Evolutionary conservation across 257 asterid genomes (phyloP).

Genomic region (Rehmannia glutinosa): DNA sequence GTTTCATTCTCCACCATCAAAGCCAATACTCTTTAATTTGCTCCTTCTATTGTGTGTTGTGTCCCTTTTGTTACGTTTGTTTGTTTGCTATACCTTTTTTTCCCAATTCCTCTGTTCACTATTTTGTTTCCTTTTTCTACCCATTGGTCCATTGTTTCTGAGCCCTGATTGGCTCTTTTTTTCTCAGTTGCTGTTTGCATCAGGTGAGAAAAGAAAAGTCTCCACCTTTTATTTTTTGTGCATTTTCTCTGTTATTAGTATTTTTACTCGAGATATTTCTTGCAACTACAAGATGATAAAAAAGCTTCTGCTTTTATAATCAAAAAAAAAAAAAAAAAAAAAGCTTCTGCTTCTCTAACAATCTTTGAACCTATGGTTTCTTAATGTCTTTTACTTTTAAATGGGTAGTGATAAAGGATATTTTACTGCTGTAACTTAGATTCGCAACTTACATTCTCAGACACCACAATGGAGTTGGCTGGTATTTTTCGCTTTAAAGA

Average conservation of each 20-base stretch:
- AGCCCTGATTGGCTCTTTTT: slow-evolving; percentile 12
- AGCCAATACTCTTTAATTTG: slow-evolving; percentile 19
- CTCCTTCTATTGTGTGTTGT: background rate
- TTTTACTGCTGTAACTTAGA: no score
- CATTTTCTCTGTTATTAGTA: background rate
- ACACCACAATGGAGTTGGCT: no score
- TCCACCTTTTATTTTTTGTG: background rate
- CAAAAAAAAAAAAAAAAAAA: no score
- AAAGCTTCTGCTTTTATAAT: no score
- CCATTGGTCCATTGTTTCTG: background rate
- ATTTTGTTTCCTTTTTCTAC: background rate
- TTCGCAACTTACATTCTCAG: no score
- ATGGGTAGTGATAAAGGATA: no score
- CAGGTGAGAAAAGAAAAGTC: slow-evolving; percentile 28
- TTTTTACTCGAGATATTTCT: no score
- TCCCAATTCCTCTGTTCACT: background rate
- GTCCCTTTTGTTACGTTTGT: background rate
- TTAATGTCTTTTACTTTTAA: no score
- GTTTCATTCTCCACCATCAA: slow-evolving; percentile 25
- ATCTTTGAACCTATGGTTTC: no score
- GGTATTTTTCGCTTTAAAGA: no score
- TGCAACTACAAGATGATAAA: no score
- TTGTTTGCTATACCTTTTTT: background rate
- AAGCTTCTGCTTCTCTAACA: no score
- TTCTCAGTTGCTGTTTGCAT: background rate